These are phyloP conservation scores for Jaapia argillacea DNA, from an alignment of 768 basidiomycete species.

Conservation along the genomic window DNA sequence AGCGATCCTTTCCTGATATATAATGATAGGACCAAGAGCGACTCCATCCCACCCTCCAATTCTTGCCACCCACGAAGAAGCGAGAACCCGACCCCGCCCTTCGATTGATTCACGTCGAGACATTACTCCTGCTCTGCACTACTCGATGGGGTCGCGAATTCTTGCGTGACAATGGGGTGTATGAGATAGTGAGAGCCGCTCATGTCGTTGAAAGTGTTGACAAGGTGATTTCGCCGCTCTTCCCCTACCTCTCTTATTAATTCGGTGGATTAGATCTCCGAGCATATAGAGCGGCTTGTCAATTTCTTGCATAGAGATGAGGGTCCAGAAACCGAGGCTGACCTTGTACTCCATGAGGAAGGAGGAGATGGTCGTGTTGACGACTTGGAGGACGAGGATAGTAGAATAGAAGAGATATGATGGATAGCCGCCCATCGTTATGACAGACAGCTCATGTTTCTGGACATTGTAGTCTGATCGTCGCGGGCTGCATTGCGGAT, in stretches of 20 bases:
- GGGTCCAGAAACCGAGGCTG: constrained; percentile 34
- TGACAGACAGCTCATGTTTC: too few relatives aligned
- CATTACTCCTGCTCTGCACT: constrained; percentile 79
- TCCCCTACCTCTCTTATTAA: neutral
- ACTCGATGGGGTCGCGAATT: constrained; percentile 84
- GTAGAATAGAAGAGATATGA: constrained; percentile 72
- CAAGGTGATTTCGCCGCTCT: constrained; percentile 44
- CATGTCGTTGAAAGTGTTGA: constrained; percentile 78
- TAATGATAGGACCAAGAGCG: constrained; percentile 74
- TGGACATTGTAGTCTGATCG: too few relatives aligned
- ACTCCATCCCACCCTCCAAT: constrained; percentile 75
- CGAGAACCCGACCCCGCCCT: constrained; percentile 73
- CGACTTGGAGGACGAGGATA: constrained; percentile 51
- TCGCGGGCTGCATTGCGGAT: too few relatives aligned
- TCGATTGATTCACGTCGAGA: constrained; percentile 81
- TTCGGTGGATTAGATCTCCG: constrained; percentile 58
- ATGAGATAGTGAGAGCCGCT: constrained; percentile 69
- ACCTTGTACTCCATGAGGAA: constrained; percentile 16
- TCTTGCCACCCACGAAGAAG: constrained; percentile 75
- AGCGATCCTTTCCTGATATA: neutral
- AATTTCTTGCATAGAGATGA: constrained; percentile 78
- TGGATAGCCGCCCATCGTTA: too few relatives aligned
- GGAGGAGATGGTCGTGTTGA: constrained; percentile 15
- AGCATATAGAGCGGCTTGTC: constrained; percentile 84
- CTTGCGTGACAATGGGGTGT: constrained; percentile 72